Evolutionary conservation across 208 protist genomes (phyloP).

Genomic region (Trypanosoma vivax): DNA sequence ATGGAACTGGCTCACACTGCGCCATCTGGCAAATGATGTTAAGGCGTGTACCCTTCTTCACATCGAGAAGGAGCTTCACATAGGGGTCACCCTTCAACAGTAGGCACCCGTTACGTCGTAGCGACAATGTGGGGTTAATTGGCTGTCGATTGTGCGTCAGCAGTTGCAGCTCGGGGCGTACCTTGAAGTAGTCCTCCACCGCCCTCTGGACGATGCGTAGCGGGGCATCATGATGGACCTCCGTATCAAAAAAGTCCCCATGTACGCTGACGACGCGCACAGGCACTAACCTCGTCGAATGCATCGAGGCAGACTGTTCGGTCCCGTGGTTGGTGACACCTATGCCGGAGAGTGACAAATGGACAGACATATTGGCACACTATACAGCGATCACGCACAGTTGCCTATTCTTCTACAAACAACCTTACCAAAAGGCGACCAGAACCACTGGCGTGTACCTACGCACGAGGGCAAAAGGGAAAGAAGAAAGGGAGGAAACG

Average conservation of each 20-base stretch:
- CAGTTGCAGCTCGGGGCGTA: slow-evolving; percentile 71
- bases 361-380: slow-evolving; percentile 2
- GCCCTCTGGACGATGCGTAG: slow-evolving; percentile 61
- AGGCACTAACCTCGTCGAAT: slow-evolving; percentile 62
- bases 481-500: too few relatives aligned
- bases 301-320: slow-evolving; percentile 54
- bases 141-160: slow-evolving; percentile 75
- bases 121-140: slow-evolving; percentile 42
- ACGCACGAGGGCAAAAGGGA: too few relatives aligned
- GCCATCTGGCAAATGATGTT: slow-evolving; percentile 54
- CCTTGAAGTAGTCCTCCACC: slow-evolving; percentile 79
- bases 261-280: slow-evolving; percentile 64
- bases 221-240: slow-evolving; percentile 68
- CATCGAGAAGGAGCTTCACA: slow-evolving; percentile 54
- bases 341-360: slow-evolving; percentile 1
- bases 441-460: too few relatives aligned
- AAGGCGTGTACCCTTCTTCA: slow-evolving; percentile 62
- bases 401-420: too few relatives aligned
- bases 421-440: too few relatives aligned
- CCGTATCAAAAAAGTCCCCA: slow-evolving; percentile 82
- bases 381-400: too few relatives aligned
- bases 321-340: too few relatives aligned
- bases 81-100: slow-evolving; percentile 84
- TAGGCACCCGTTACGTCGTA: slow-evolving; percentile 71
- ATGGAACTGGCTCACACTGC: slow-evolving; percentile 30